These are phyloP conservation scores for Bondarzewia mesenterica DNA, from an alignment of 1,284 basidiomycete genomes.

Conservation along the genomic window DNA sequence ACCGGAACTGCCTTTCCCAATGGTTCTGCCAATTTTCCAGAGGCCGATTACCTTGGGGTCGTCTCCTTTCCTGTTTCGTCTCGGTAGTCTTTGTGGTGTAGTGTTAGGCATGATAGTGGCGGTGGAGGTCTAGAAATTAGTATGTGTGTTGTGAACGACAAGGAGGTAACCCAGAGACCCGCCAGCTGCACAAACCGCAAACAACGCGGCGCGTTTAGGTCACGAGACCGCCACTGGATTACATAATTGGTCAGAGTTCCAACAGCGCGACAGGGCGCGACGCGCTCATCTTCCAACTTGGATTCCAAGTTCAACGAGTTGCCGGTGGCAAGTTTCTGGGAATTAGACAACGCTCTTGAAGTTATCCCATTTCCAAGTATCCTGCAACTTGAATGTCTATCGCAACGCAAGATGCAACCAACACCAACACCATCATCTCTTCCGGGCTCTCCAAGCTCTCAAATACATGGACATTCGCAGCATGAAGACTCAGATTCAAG, in stretches of 20 bases:
- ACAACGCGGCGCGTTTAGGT: background rate
- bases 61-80: conserved; percentile 28
- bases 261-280: too few species aligned
- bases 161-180: too few species aligned
- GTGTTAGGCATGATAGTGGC: background rate
- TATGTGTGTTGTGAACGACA: background rate
- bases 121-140: background rate
- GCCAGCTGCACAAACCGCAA: too few species aligned
- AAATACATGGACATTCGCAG: background rate
- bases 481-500: conserved; percentile 14
- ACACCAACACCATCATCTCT: background rate
- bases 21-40: conserved; percentile 91
- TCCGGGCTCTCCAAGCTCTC: background rate
- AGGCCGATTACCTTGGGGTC: conserved; percentile 81
- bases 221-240: background rate
- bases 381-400: background rate
- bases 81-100: conserved; percentile 21
- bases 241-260: too few species aligned
- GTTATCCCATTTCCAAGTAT: too few species aligned
- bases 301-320: too few species aligned
- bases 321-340: too few species aligned
- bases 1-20: conserved; percentile 91
- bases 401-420: background rate
- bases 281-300: too few species aligned
- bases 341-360: too few species aligned